These are phyloP conservation scores for Barnettozyma wickerhamii DNA, from an alignment of 805 yeast genomes.

Conservation along the genomic window DNA sequence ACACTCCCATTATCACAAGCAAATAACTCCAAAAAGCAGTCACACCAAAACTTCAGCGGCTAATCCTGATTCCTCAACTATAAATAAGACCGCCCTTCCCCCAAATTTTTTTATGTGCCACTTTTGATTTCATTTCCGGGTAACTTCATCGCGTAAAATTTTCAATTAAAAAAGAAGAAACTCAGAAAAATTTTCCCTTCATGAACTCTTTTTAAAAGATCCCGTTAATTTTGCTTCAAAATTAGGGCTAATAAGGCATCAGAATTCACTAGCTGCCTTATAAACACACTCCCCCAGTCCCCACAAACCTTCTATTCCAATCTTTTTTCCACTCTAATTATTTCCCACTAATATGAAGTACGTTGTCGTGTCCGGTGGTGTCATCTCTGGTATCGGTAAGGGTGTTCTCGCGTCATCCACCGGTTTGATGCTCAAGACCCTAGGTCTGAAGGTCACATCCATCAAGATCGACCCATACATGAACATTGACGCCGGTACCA, in stretches of 20 bases:
- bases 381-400: slow-evolving; percentile 98
- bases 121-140: no score
- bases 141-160: slow-evolving; percentile 1
- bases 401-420: slow-evolving; percentile 98
- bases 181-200: not conserved
- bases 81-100: no score
- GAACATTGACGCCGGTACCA: slow-evolving; percentile 99
- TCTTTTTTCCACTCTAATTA: not conserved
- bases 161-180: not conserved
- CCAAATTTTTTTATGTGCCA: no score
- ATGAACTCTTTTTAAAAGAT: not conserved
- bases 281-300: not conserved
- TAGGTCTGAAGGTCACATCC: slow-evolving; percentile 93
- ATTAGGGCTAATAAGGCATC: not conserved
- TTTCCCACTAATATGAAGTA: slow-evolving; percentile 73
- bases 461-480: slow-evolving; percentile 98
- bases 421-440: slow-evolving; percentile 88
- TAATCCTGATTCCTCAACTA: no score
- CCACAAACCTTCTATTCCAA: not conserved
- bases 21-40: no score
- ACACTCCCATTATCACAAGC: no score
- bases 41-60: no score
- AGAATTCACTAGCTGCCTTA: not conserved
- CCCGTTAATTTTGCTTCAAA: slow-evolving; percentile 2
- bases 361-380: slow-evolving; percentile 99